These are phyloP conservation scores for Clarkia xantiana DNA, from an alignment of 345 rosid species.

Conservation along the genomic window DNA sequence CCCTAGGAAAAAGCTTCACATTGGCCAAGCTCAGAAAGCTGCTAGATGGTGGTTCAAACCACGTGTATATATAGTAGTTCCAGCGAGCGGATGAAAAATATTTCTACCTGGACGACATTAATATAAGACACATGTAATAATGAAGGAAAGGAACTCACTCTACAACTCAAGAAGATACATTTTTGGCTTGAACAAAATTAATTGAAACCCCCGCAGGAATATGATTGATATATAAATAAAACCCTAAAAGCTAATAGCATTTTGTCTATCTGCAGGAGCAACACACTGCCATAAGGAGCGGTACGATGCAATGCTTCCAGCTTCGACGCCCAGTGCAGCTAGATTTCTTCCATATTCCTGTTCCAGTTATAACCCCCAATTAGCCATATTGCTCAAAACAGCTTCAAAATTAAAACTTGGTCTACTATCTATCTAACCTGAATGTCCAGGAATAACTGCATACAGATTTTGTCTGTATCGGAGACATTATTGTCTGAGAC, in stretches of 20 bases:
- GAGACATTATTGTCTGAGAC: conserved; percentile 61
- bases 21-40: too few species aligned
- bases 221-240: neutral
- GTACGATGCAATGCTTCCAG: conserved; percentile 49
- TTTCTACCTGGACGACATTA: too few species aligned
- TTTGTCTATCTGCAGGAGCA: conserved; percentile 65
- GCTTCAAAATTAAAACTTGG: too few species aligned
- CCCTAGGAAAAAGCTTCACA: too few species aligned
- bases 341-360: conserved; percentile 89
- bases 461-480: conserved; percentile 77
- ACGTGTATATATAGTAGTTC: too few species aligned
- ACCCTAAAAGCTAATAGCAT: conserved; percentile 26
- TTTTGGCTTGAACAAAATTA: too few species aligned
- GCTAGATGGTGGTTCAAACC: too few species aligned
- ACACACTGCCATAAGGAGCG: conserved; percentile 84
- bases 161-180: too few species aligned
- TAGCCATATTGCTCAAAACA: neutral
- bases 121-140: too few species aligned
- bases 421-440: conserved; percentile 43
- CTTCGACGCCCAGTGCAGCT: conserved; percentile 49
- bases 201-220: too few species aligned
- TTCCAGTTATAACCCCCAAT: neutral
- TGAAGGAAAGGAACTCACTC: too few species aligned
- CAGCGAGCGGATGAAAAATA: too few species aligned
- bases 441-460: conserved; percentile 91